Percentiles rank a stretch among this genome's conserved stretches.
Evolutionary conservation across 2,329 filamentous ascomycete genomes (phyloP).

Genomic region (Amauroascus niger): DNA sequence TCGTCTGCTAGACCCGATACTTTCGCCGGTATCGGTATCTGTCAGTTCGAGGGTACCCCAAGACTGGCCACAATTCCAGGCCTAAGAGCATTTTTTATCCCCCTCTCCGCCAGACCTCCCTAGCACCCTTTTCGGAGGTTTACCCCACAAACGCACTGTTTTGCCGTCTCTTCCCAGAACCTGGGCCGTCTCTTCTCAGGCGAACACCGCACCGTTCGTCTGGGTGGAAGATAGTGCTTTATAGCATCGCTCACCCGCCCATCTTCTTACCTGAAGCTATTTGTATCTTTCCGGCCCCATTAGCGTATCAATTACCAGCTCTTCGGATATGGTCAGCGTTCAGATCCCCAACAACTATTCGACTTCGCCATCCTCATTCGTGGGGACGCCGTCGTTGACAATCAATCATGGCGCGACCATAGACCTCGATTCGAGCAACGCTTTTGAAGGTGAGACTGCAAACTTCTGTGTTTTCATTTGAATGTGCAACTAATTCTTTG

Average conservation of each 20-base stretch:
- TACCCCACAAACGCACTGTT: conserved; percentile 42
- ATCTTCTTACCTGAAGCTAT: neutral
- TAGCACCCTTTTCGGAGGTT: conserved; percentile 61
- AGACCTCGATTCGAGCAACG: conserved; percentile 88
- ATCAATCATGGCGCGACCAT: conserved; percentile 93
- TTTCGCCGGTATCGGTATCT: conserved; percentile 74
- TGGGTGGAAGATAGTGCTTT: conserved; percentile 97
- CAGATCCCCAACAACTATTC: conserved; percentile 72
- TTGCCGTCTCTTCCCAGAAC: conserved; percentile 59
- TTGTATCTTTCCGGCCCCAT: neutral
- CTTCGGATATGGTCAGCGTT: conserved; percentile 70
- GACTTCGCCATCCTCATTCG: conserved; percentile 64
- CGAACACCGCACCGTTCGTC: conserved; percentile 91
- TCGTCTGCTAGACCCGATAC: conserved; percentile 81
- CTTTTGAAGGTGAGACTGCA: conserved; percentile 66
- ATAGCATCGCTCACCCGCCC: conserved; percentile 28
- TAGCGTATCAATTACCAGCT: conserved; percentile 4
- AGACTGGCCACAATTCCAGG: conserved; percentile 75
- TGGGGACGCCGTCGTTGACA: conserved; percentile 78
- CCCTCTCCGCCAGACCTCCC: conserved; percentile 76
- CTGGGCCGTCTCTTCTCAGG: conserved; percentile 95
- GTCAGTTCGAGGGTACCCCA: conserved; percentile 51
- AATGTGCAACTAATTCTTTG: conserved; percentile 19
- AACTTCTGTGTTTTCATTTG: neutral
- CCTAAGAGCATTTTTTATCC: conserved; percentile 70